Base-by-base conservation (phyloP, 2,329 filamentous ascomycete genomes). In the Apiospora marii region DNA sequence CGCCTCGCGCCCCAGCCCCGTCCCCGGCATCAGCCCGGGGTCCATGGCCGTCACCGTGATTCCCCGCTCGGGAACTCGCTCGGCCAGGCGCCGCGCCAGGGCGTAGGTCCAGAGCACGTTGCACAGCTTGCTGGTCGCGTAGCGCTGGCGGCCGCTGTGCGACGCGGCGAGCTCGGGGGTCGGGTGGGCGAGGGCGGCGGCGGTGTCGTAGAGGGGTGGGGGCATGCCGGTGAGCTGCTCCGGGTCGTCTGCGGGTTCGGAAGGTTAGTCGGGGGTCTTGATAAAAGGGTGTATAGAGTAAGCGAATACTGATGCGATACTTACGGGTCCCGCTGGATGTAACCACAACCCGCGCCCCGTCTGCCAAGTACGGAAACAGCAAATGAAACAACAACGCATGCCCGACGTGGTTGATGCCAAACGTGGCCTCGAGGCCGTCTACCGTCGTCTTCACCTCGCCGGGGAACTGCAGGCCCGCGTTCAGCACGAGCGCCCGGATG, bases 51-150 rank as follows among this genome's bases (percentile, higher is more conserved):
- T 81, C 1, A 86, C 84, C 0, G 84, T 84, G 76, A 84, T 81
- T 3, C 30, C 19, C 37, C 67, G 74, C 1, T 75, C 73, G 3
- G 76, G 58, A 8, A 69, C 49, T 10, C 68, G 71, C 30, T 78
- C 72, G 10, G 74, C 49, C 2, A 87, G 76, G 0, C 81, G 82
- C 3, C 81, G 76, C 19, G 83, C 75, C 16, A 88, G 78, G 0
- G 84, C 85, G 73, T 87, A 87, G 22, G 80, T 80, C 83, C 85
- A 89, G 24, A 88, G 72, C 0, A 88, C 74, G 76, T 88, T 88
- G 34, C 78, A 80, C 3, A 88, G 79, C 79, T 89, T 88, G 72
- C 79, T 82, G 10, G 79, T 85, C 1, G 82, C 67, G 73, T 88
- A 88, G 30, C 82, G 82, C 72, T 83, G 80, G 2, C 80, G 78